A percentile compares a stretch with the other conserved stretches of the same genome.
Conservation (phyloP, 768 basidiomycete genomes). For the Auriculariales sp. region DNA sequence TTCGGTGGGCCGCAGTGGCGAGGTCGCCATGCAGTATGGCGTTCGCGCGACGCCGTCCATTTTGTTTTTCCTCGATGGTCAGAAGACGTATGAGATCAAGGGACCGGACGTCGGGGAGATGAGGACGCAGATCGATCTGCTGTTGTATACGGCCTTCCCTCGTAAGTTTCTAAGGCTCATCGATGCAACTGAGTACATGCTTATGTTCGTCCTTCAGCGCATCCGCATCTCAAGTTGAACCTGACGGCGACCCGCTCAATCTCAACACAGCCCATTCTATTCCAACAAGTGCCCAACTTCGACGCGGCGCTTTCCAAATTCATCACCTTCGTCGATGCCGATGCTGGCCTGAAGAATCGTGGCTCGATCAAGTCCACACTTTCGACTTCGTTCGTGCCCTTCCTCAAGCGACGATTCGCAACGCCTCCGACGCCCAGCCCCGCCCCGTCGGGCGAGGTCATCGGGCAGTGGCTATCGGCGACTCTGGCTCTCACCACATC, state of each 20-base stretch:
- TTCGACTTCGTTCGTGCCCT: slow-evolving; percentile 35
- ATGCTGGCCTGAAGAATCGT: slow-evolving; percentile 13
- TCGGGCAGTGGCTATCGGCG: slow-evolving; percentile 32
- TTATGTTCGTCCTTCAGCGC: slow-evolving; percentile 35
- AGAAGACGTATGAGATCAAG: slow-evolving; percentile 56
- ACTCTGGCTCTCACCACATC: slow-evolving; percentile 27
- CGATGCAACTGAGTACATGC: neutral
- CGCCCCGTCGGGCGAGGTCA: slow-evolving; percentile 22
- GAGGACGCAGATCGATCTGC: slow-evolving; percentile 54
- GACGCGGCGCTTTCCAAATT: slow-evolving; percentile 53
- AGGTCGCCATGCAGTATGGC: slow-evolving; percentile 45
- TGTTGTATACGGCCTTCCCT: slow-evolving; percentile 66
- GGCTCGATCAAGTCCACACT: slow-evolving; percentile 34
- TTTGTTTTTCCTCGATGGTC: slow-evolving; percentile 67
- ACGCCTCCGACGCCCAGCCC: slow-evolving; percentile 3
- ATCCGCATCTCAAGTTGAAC: slow-evolving; percentile 50
- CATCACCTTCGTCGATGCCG: slow-evolving; percentile 40
- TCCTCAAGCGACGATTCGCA: slow-evolving; percentile 46
- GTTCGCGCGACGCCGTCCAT: slow-evolving; percentile 80
- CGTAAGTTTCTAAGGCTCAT: slow-evolving; percentile 38
- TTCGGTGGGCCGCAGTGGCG: slow-evolving; percentile 45
- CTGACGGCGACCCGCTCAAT: slow-evolving; percentile 47
- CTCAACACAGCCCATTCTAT: slow-evolving; percentile 64
- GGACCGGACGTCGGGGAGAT: slow-evolving; percentile 60
- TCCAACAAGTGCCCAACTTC: slow-evolving; percentile 52